A percentile compares a stretch with the other conserved stretches of the same genome.
Conservation (phyloP, 768 basidiomycete genomes). For the Termitomyces sp. region DNA sequence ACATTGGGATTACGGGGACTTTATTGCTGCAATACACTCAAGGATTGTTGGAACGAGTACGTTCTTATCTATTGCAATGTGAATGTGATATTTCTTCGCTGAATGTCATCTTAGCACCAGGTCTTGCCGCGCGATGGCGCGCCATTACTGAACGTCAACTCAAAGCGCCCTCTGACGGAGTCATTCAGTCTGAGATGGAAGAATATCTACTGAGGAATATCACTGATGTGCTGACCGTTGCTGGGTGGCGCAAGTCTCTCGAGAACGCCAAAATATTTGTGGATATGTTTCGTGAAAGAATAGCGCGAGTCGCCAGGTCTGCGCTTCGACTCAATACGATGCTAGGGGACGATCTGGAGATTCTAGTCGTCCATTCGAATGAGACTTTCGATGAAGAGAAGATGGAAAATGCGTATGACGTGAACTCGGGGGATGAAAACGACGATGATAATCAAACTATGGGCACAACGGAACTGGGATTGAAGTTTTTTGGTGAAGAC, state of each 20-base stretch:
- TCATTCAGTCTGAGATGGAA: conserved; percentile 15
- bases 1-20: conserved; percentile 36
- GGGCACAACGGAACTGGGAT: neutral
- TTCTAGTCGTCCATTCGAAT: neutral
- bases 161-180: conserved; percentile 14
- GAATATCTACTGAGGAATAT: conserved; percentile 1
- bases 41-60: conserved; percentile 32
- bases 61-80: neutral
- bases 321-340: neutral
- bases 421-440: neutral
- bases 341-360: neutral
- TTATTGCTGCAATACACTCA: conserved; percentile 30
- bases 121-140: conserved; percentile 20
- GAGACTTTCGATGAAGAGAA: neutral
- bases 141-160: conserved; percentile 21
- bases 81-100: neutral
- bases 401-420: neutral
- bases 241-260: neutral
- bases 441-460: neutral
- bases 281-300: neutral
- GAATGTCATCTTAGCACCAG: conserved; percentile 10
- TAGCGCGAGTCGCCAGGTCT: neutral
- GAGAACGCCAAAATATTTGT: neutral
- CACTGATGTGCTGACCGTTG: neutral
- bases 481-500: neutral